Percentiles rank a stretch among this genome's conserved stretches.
These are phyloP conservation scores for Protomyces inundatus DNA, from an alignment of 1,139 yeast genomes.

Conservation along the genomic window DNA sequence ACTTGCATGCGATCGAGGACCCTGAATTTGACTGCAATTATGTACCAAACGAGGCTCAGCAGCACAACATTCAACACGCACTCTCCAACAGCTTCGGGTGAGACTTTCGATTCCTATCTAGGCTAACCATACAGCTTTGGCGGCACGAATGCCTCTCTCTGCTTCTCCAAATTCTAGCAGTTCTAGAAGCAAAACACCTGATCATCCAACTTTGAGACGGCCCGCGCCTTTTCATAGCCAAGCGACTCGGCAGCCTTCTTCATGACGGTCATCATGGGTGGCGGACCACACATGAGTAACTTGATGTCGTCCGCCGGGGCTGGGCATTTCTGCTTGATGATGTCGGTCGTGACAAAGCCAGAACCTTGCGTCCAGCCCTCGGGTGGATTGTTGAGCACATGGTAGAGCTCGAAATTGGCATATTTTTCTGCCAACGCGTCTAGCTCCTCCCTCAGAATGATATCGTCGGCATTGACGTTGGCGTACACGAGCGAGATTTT, in stretches of 20 bases:
- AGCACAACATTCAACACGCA: slow-evolving; percentile 49
- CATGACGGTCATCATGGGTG: slow-evolving; percentile 72
- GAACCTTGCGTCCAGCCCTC: slow-evolving; percentile 71
- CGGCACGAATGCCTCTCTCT: slow-evolving; percentile 78
- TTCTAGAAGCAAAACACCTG: slow-evolving; percentile 77
- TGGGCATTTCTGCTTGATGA: slow-evolving; percentile 63
- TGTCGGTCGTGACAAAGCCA: slow-evolving; percentile 78
- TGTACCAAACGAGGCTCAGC: slow-evolving; percentile 49
- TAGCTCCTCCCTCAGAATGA: slow-evolving; percentile 70
- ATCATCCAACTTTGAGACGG: slow-evolving; percentile 87
- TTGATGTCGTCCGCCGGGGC: slow-evolving; percentile 59
- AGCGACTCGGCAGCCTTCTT: slow-evolving; percentile 73
- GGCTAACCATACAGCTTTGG: slow-evolving; percentile 51
- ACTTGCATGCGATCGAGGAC: slow-evolving; percentile 52
- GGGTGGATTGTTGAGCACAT: slow-evolving; percentile 73
- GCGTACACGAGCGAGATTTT: slow-evolving; percentile 70
- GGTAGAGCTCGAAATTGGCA: slow-evolving; percentile 63
- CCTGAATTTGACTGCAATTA: slow-evolving; percentile 55
- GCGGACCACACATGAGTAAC: slow-evolving; percentile 85
- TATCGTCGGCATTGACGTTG: slow-evolving; percentile 70
- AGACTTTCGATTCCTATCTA: not conserved
- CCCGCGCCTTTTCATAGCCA: slow-evolving; percentile 83
- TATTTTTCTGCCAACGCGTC: slow-evolving; percentile 59
- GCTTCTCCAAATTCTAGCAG: slow-evolving; percentile 25
- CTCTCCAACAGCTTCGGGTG: slow-evolving; percentile 82